Evolutionary conservation across 176 grass and related monocot genomes (phyloP), one percentile per base, ranked within the genome.

Genomic region (Avena eriantha): DNA sequence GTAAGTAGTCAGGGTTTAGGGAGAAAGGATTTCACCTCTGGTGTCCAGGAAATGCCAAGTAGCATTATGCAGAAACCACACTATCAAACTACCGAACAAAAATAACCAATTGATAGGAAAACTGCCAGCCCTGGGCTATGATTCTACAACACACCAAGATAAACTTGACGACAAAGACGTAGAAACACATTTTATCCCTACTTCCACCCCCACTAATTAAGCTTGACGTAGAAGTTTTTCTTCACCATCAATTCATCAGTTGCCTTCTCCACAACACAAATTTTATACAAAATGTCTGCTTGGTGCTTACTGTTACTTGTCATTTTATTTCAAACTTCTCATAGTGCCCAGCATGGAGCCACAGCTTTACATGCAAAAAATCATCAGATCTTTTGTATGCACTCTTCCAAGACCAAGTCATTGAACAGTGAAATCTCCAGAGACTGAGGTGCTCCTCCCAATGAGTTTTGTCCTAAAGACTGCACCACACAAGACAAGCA

Each of bases 371-470:
- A 15, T 36, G 16, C 35, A 3, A 58, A 22, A 54, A 54, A 22
- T 8, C 76, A 41, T 79, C 34, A 79, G 57, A 59, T 78, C 13
- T 56, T 78, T 56, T 58, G 76, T 19, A n/a, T 57, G 54, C 18
- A 58, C 18, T 58, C 51, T 33, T 58, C 31, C 76, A 19, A 39
- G 18, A 51, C 47, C 73, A 78, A 78, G 17, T 34, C 31, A 78
- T 57, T 13, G 19, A 78, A 39, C 53, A 78, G 33, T 58, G 53
- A 78, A 78, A 36, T 56, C 76, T 78, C 33, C 5, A 35, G 76
- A 78, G 29, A 58, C 33, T 78, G 75, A 77, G 75, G 65, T 35
- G 65, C 14, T 4, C 31, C 31, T 68, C 64, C 31, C 31, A 18
- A 16, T 68, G 29, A 67, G 31, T 8, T 35, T 35, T 63, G 34